Conservation (phyloP, 768 basidiomycete species). For the Daedaleopsis sinensis region DNA sequence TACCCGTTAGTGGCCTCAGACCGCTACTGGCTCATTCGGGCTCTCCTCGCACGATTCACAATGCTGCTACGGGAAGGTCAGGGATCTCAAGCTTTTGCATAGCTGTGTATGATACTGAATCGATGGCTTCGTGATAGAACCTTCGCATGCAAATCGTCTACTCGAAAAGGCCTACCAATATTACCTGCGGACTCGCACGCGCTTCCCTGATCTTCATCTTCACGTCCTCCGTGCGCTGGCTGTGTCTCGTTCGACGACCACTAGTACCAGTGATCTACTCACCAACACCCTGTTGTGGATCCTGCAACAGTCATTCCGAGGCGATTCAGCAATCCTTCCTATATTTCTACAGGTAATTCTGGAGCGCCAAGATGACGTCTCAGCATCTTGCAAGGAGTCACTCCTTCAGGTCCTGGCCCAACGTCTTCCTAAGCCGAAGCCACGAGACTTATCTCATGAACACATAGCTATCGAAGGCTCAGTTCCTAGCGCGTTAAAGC, state of each 20-base stretch:
- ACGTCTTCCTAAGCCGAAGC: not conserved
- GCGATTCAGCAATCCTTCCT: not conserved
- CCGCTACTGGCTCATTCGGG: conserved; percentile 65
- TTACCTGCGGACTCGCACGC: not conserved
- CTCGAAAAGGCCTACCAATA: not conserved
- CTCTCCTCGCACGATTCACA: conserved; percentile 35
- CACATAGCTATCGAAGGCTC: not conserved
- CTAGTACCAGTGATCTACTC: not conserved
- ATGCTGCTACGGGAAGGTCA: not conserved
- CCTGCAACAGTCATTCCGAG: not conserved
- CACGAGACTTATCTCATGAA: too few species aligned
- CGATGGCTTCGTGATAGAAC: not conserved
- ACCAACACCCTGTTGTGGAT: not conserved
- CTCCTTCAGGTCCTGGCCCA: not conserved
- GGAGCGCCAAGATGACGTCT: not conserved
- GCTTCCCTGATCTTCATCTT: not conserved
- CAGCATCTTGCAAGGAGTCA: not conserved
- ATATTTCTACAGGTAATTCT: not conserved
- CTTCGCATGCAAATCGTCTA: not conserved
- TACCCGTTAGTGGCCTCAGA: conserved; percentile 44
- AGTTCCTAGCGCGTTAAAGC: not conserved
- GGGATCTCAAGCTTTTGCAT: not conserved
- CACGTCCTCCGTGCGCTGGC: not conserved
- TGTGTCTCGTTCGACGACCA: not conserved
- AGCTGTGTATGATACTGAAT: not conserved